A percentile compares a stretch with the other conserved stretches of the same genome.
Evolutionary conservation across 495 filamentous ascomycete species (phyloP).

Genomic region (Penicillium alfredii): DNA sequence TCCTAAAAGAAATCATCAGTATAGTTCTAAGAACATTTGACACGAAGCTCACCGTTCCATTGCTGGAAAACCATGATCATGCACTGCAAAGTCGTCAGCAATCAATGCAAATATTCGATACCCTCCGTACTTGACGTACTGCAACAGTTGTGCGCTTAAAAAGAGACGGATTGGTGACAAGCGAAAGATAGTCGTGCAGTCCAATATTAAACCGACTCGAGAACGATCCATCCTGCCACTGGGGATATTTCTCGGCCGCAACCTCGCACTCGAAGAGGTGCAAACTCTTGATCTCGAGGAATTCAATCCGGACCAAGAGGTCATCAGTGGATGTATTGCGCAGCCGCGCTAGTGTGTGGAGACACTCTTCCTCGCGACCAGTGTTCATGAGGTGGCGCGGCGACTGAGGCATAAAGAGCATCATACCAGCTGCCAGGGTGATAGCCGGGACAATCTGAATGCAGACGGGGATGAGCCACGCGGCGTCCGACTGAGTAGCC

Average conservation of each 20-base stretch:
- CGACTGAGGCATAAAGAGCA: slow-evolving; percentile 73
- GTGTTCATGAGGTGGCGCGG: slow-evolving; percentile 72
- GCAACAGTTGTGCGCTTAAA: slow-evolving; percentile 33
- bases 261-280: slow-evolving; percentile 69
- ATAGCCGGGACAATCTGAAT: slow-evolving; percentile 42
- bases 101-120: neutral
- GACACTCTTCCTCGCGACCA: slow-evolving; percentile 17
- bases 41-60: slow-evolving; percentile 57
- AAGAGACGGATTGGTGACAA: slow-evolving; percentile 30
- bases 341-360: slow-evolving; percentile 55
- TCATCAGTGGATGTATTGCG: slow-evolving; percentile 50
- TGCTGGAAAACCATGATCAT: slow-evolving; percentile 53
- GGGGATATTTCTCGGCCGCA: slow-evolving; percentile 42
- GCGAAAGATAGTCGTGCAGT: slow-evolving; percentile 24
- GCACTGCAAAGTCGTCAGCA: slow-evolving; percentile 17
- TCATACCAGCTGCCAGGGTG: slow-evolving; percentile 36
- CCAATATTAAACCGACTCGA: slow-evolving; percentile 29
- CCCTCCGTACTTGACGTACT: slow-evolving; percentile 14
- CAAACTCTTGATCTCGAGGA: slow-evolving; percentile 73
- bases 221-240: slow-evolving; percentile 27
- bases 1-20: slow-evolving; percentile 3
- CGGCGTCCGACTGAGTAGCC: slow-evolving; percentile 31
- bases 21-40: neutral
- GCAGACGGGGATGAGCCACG: slow-evolving; percentile 42
- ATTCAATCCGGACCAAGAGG: slow-evolving; percentile 70